Base-by-base conservation (phyloP, 345 rosid genomes). In the Populus tremula region DNA sequence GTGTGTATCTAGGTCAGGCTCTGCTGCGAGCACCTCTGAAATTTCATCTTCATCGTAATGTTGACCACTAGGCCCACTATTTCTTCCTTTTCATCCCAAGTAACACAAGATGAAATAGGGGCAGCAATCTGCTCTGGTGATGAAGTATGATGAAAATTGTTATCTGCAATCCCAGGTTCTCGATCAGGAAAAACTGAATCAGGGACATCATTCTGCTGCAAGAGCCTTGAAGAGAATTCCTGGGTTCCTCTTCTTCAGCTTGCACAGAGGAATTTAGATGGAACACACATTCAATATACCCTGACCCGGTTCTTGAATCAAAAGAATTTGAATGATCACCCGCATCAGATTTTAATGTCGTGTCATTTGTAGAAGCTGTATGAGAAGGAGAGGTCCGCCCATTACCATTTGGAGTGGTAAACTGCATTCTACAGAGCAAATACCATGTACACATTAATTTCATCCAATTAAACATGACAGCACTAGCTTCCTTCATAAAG, bases 41-140 rank as follows among this genome's bases (percentile, higher is more conserved):
- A 70, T 82, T 83, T 88, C 87, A 77, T 75, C 79, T 78, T 53
- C 80, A 27, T 85, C 76, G 76, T 43, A 62, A 54, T 84, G 71
- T 72, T 56, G 81, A 77, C 63, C 86, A 79, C 77, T 80, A 39
- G 82, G 81, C 82, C 88, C 83, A 89, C 79, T 79, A 87, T 82
- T 86, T 95, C 98, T 27, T 76, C 86, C 86, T 95, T 95, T 85
- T 93, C 97, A 81, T 90, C 99, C 98, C 93, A 91, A 9, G 79
- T 85, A 77, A 88, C 90, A 82, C 81, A 84, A 81, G 90, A 80
- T 75, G 92, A 86, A 65, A 83, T 80, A 54, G 69, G 86, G 56
- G 74, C 83, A 73, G 73, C 83, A 76, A 81, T 70, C 74, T 56
- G 82, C 77, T 87, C 87, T 68, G 83, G 84, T 4, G 84, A 83